phyloP scores from a whole-genome alignment of 2,329 filamentous ascomycete species.

The Cladosporium oxysporum region DNA sequence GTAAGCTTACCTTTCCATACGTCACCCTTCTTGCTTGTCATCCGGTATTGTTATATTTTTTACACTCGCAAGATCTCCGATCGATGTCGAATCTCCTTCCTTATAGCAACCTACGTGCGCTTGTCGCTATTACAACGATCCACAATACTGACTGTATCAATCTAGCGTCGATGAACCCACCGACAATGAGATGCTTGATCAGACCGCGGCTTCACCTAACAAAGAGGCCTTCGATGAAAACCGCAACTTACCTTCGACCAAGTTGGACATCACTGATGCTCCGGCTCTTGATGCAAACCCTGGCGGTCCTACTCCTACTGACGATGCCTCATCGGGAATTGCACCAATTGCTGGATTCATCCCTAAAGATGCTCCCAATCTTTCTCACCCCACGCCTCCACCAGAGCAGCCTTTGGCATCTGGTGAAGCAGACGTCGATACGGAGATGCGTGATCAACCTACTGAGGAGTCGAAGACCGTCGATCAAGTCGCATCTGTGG shows the following conservation, averaged over 20 bases:
- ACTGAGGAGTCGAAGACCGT: slow-evolving; percentile 23
- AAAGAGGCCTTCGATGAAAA: slow-evolving; percentile 22
- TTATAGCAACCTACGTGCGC: background rate
- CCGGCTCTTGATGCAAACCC: slow-evolving; percentile 29
- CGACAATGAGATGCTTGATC: slow-evolving; percentile 19
- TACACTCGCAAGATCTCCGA: background rate
- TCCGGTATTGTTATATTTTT: background rate
- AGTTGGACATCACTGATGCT: slow-evolving; percentile 26
- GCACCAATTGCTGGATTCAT: slow-evolving; percentile 46
- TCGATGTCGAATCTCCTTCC: background rate
- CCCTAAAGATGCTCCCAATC: slow-evolving; percentile 42
- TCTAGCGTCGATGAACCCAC: slow-evolving; percentile 4
- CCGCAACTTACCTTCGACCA: slow-evolving; percentile 15
- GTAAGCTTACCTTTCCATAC: slow-evolving; percentile 9
- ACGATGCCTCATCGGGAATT: slow-evolving; percentile 47
- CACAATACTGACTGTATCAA: slow-evolving; percentile 8
- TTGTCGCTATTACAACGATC: background rate
- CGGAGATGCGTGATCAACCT: slow-evolving; percentile 28
- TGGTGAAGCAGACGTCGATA: slow-evolving; percentile 32
- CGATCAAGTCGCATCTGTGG: slow-evolving; percentile 20
- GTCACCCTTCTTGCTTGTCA: background rate
- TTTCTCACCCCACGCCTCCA: slow-evolving; percentile 45
- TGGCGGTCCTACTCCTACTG: slow-evolving; percentile 40
- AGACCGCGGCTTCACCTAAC: slow-evolving; percentile 9
- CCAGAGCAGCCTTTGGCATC: slow-evolving; percentile 43